Conservation (phyloP, 78 protist species). For the Polysphondylium violaceum region DNA sequence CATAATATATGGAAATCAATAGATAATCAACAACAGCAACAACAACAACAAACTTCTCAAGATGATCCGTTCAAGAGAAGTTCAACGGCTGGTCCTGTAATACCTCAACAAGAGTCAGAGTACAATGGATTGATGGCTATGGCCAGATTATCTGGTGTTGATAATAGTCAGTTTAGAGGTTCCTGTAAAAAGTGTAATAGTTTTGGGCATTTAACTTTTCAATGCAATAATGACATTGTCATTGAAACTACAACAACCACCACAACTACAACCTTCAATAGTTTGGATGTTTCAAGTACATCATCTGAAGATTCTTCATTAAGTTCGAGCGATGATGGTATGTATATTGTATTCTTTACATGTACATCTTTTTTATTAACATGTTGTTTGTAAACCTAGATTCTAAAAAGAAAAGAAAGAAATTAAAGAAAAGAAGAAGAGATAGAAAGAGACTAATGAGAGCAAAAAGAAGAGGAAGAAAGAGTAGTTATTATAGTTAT, state of each 20-base stretch:
- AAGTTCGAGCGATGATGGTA: slow-evolving; percentile 47
- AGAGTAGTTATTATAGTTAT: neutral
- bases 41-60: slow-evolving; percentile 12
- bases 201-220: slow-evolving; percentile 64
- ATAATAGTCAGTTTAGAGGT: slow-evolving; percentile 29
- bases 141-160: slow-evolving; percentile 27
- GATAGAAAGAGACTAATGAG: slow-evolving; percentile 7
- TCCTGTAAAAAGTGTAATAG: slow-evolving; percentile 44
- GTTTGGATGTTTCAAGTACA: slow-evolving; percentile 63
- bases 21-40: too few relatives aligned
- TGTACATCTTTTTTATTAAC: too few relatives aligned
- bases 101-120: neutral
- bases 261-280: neutral
- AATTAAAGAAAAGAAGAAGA: slow-evolving; percentile 15
- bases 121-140: slow-evolving; percentile 51
- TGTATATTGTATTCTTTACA: too few relatives aligned
- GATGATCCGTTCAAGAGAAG: neutral
- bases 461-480: slow-evolving; percentile 13
- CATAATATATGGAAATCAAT: slow-evolving; percentile 62
- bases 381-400: too few relatives aligned
- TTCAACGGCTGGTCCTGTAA: slow-evolving; percentile 10
- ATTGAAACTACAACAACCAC: neutral
- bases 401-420: neutral
- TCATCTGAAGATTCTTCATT: slow-evolving; percentile 43
- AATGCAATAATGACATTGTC: slow-evolving; percentile 46